Evolutionary conservation across 768 basidiomycete genomes (phyloP).

Genomic region (Mycena filopes): DNA sequence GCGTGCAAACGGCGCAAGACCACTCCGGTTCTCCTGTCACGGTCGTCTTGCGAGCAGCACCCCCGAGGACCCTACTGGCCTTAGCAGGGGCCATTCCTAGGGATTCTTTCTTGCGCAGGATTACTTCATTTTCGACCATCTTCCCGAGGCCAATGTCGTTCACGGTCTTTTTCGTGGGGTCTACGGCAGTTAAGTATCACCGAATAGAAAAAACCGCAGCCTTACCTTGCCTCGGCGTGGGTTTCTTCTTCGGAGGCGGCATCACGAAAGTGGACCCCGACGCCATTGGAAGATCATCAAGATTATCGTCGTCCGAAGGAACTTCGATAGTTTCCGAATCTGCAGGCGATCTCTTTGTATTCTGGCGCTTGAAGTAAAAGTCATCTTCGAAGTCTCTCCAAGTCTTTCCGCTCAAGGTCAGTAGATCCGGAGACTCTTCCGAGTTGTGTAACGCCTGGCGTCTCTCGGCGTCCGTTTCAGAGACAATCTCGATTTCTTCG

Average conservation of each 20-base stretch:
- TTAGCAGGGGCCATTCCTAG: slow-evolving; percentile 52
- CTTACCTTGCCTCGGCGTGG: slow-evolving; percentile 2
- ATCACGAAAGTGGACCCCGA: slow-evolving; percentile 43
- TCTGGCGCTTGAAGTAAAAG: slow-evolving; percentile 54
- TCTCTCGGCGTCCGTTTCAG: slow-evolving; percentile 59
- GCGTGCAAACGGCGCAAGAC: slow-evolving; percentile 70
- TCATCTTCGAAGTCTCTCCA: slow-evolving; percentile 61
- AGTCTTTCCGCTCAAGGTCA: slow-evolving; percentile 51
- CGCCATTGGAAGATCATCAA: slow-evolving; percentile 40
- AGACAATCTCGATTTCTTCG: slow-evolving; percentile 43
- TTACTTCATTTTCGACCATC: slow-evolving; percentile 56
- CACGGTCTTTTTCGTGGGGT: not conserved
- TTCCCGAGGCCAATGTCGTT: slow-evolving; percentile 42
- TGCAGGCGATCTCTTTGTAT: not conserved
- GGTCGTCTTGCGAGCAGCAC: slow-evolving; percentile 5
- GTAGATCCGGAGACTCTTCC: slow-evolving; percentile 54
- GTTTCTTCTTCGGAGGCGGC: slow-evolving; percentile 7
- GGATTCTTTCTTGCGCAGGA: slow-evolving; percentile 55
- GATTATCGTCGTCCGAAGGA: slow-evolving; percentile 38
- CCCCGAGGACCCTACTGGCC: slow-evolving; percentile 40
- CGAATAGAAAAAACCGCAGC: not conserved
- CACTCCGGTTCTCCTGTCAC: slow-evolving; percentile 47
- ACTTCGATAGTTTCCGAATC: slow-evolving; percentile 10
- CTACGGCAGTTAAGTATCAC: not conserved
- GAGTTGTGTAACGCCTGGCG: slow-evolving; percentile 62